A percentile compares a stretch with the other conserved stretches of the same genome.
Evolutionary conservation across 768 basidiomycete genomes (phyloP).

Genomic region (Tylopilus sp.): DNA sequence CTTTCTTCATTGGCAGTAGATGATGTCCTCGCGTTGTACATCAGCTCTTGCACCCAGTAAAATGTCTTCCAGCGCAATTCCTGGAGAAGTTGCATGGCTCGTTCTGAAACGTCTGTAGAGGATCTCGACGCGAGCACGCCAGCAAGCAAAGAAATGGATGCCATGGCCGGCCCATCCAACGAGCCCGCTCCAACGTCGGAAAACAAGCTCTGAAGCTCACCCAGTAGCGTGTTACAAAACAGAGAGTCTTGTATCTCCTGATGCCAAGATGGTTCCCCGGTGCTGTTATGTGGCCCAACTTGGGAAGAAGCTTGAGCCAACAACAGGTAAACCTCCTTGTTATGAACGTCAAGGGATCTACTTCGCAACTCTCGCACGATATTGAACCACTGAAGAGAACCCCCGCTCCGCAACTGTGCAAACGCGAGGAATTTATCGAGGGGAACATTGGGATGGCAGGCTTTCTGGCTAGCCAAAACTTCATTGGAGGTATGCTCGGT

Average conservation of each 20-base stretch:
- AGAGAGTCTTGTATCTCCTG: conserved; percentile 23
- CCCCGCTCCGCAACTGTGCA: conserved; percentile 43
- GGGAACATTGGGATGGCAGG: conserved; percentile 38
- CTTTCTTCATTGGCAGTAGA: no score
- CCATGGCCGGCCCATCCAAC: no score
- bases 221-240: conserved; percentile 24
- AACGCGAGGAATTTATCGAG: conserved; percentile 47
- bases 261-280: conserved; percentile 36
- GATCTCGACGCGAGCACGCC: no score
- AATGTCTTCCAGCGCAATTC: no score
- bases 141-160: no score
- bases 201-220: no score
- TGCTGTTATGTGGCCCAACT: conserved; percentile 30
- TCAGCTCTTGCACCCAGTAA: no score
- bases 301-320: conserved; percentile 45
- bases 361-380: conserved; percentile 42
- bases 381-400: conserved; percentile 19
- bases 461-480: conserved; percentile 39
- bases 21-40: no score
- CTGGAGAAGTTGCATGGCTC: no score
- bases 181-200: no score
- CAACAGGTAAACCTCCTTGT: conserved; percentile 39
- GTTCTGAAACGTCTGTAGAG: no score
- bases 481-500: conserved; percentile 42
- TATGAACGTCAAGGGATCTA: conserved; percentile 36